phyloP scores from a whole-genome alignment of 495 filamentous ascomycete genomes.

The Penicillium crystallinum region DNA sequence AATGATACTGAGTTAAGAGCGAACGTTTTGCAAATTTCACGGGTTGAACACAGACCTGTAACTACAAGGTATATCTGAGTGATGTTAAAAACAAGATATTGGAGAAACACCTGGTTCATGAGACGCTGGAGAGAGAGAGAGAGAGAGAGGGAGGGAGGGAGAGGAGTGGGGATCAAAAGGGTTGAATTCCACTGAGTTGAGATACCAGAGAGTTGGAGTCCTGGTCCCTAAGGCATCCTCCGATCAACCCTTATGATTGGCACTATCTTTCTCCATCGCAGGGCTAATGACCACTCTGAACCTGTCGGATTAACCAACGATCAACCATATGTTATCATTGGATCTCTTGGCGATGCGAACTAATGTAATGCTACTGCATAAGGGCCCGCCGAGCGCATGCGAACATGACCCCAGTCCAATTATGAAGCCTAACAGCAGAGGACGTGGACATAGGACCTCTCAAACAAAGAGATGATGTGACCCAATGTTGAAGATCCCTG shows the following conservation, averaged over 20 bases:
- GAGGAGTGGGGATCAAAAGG: no score
- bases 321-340: background rate
- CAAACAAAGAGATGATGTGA: background rate
- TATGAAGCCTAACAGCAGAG: background rate
- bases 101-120: background rate
- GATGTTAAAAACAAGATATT: background rate
- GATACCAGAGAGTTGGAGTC: no score
- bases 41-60: background rate
- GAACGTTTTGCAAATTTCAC: background rate
- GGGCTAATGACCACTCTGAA: background rate
- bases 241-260: background rate
- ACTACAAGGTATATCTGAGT: no score
- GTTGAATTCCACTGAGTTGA: no score
- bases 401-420: background rate
- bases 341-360: background rate
- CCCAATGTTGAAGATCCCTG: background rate
- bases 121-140: no score
- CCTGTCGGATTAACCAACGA: background rate
- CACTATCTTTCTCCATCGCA: background rate
- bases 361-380: background rate
- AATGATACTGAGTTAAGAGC: background rate
- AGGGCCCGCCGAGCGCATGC: background rate
- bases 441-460: background rate
- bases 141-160: no score
- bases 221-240: no score